Base-by-base conservation (phyloP, 2,329 filamentous ascomycete genomes). In the Acrocalymma vagum region DNA sequence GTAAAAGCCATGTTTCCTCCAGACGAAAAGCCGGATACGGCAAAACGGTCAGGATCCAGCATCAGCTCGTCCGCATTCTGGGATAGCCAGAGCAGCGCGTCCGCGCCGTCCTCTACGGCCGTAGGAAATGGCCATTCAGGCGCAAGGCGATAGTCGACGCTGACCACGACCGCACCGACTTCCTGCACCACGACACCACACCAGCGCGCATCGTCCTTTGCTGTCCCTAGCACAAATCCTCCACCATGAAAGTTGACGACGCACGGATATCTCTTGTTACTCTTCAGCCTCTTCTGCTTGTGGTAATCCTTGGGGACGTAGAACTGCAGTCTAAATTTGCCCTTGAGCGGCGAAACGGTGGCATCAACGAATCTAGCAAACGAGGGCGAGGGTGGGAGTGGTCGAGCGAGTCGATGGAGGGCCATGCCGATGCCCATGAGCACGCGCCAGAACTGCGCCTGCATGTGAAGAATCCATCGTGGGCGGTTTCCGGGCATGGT, bases 381-480 rank as follows among this genome's bases (percentile, higher is more conserved):
- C 20, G 76, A 69, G 2, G 84, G 84, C 21, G 71, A 72, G 2
- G 83, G 82, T 5, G 85, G 83, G 33, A 78, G 75, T 6, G 85
- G 84, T 27, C 77, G 71, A 1, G 84, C 80, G 44, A 85, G 70
- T 38, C 78, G 79, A 62, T 90, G 86, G 25, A 89, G 71, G 45
- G 79, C 74, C 84, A 88, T 88, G 59, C 85, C 86, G 41, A 88
- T 77, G 42, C 76, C 76, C 80, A 88, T 87, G 27, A 88, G 73
- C 40, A 79, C 76, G 36, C 87, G 79, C 84, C 85, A 88, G 63
- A 85, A 79, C 18, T 77, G 70, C 30, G 86, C 86, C 63, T 87
- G 80, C 36, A 85, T 53, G 39, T 79, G 78, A 9, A 89, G 77
- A 58, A 82, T 78, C 75, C 79, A 82, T 69, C 85, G 78, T 23